Evolutionary conservation across 2,329 filamentous ascomycete genomes (phyloP), one percentile per base, ranked within the genome.

Genomic region (Fusarium pilosicola): DNA sequence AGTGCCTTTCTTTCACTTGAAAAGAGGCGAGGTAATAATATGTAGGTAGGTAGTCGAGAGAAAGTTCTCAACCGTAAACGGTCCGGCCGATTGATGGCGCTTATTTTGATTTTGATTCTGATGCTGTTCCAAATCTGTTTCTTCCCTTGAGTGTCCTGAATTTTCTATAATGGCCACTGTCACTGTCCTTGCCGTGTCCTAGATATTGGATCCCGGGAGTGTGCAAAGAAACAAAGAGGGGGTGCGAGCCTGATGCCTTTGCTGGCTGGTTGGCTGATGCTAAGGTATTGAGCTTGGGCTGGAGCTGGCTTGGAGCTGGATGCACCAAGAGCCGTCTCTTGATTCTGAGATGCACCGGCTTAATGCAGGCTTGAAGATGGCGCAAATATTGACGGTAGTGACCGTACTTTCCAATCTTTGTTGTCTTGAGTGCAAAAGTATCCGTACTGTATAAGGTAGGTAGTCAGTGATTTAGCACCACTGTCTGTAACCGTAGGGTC

Each of bases 271-370:
- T 70, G 68, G 68, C 49, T 70, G 45, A 61, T 55, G 59, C 24
- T 32, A 32, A 34, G 32, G 32, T 34, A 49, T 57, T 63, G 63
- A 61, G 55, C 68, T 63, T 61, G 69, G 68, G 67, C 67, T 71
- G 67, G 36, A 56, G 63, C 49, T 64, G 63, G 59, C 63, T 66
- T 63, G 58, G 52, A 70, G 67, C 68, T 62, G 69, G 54, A 65
- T 60, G 65, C 51, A 60, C 46, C 54, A 63, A 34, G 68, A 63
- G 49, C 34, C 39, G 41, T 41, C 18, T 56, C 24, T 65, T 48
- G 56, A 71, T 42, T 41, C 61, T 70, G 32, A 48, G 42, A 45
- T 62, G 52, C 41, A 13, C 57, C 41, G 61, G 42, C 48, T 66
- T 66, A 28, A 44, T 68, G 62, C 55, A 42, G 65, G 60, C 58